Percentiles rank a stretch among this genome's conserved stretches.
Conservation (phyloP, 2,329 filamentous ascomycete species). For the Helotiales sp. region DNA sequence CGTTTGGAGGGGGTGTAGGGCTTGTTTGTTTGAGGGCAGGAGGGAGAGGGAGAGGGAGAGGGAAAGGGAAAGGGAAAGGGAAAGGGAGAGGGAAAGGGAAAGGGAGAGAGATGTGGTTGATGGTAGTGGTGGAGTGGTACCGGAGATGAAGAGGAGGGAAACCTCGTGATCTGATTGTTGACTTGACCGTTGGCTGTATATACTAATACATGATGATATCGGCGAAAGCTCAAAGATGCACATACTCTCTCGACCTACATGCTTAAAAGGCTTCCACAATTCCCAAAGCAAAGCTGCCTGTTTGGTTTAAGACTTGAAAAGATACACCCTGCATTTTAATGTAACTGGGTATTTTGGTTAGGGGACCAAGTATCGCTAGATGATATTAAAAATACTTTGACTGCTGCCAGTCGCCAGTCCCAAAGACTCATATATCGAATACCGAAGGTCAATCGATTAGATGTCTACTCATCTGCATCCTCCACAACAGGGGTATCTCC, state of each 20-base stretch:
- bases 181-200: background rate
- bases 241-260: too few relatives aligned
- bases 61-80: constrained; percentile 15
- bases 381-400: too few relatives aligned
- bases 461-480: constrained; percentile 42
- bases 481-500: constrained; percentile 26
- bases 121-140: background rate
- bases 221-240: too few relatives aligned
- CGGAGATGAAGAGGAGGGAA: constrained; percentile 11
- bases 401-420: too few relatives aligned
- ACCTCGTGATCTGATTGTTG: constrained; percentile 9
- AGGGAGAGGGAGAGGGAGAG: constrained; percentile 38
- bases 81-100: constrained; percentile 13
- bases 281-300: too few relatives aligned
- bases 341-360: too few relatives aligned
- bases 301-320: too few relatives aligned
- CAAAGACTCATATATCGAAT: background rate
- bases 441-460: background rate
- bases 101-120: background rate
- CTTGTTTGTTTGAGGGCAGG: constrained; percentile 77
- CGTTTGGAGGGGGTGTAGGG: constrained; percentile 86
- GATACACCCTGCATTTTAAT: too few relatives aligned
- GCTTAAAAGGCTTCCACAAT: too few relatives aligned
- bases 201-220: background rate
- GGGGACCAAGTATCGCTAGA: too few relatives aligned